Base-by-base conservation (phyloP, 164 flowering plant genomes). In the Nymphaea colorata region DNA sequence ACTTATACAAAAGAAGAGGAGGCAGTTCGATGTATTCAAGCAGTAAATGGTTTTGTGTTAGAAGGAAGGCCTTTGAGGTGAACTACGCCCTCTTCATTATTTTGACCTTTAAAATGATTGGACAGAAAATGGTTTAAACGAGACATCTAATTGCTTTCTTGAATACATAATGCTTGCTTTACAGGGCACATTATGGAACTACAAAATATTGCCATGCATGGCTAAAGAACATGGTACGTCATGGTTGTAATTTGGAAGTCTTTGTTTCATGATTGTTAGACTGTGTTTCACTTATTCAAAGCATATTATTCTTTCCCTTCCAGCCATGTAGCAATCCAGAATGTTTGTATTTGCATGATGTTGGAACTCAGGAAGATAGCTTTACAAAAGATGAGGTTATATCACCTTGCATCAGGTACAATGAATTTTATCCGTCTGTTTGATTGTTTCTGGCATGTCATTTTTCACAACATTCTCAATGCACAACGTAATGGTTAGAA, bases 101-200 rank as follows among this genome's bases (percentile, higher is more conserved):
- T 8, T 51, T 51, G 3, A 10, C 14, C 14, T 51, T 15, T 51
- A 51, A 51, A 8, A 4, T 51, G 8, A 15, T 51, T 42, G 41
- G 51, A 61, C 7, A 8, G 42, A 61, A 10, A 17, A 8, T 10
- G 41, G 25, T 11, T 61, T 61, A 17, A 17, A 41, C n/a, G 25
- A 61, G 12, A 51, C 11, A 61, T 10, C 41, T 4, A 61, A 17
- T 12, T 25, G 36, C 36, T 17, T 17, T 11, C 69, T 59, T 67
- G 47, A 61, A 62, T 43, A 43, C 5, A 62, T 63, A 5, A 11
- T 61, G 18, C 18, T 65, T 64, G 41, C 62, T 64, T 72, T 79
- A 70, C 83, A 95, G 99, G 84, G 99, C 97, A 44, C 87, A 98
- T 83, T 95, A 90, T 85, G 99, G 99, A 61, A 95, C 99, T 12